Evolutionary conservation across 129 eudicot genomes (phyloP), one percentile per base, ranked within the genome.

Genomic region (Daucus carota): DNA sequence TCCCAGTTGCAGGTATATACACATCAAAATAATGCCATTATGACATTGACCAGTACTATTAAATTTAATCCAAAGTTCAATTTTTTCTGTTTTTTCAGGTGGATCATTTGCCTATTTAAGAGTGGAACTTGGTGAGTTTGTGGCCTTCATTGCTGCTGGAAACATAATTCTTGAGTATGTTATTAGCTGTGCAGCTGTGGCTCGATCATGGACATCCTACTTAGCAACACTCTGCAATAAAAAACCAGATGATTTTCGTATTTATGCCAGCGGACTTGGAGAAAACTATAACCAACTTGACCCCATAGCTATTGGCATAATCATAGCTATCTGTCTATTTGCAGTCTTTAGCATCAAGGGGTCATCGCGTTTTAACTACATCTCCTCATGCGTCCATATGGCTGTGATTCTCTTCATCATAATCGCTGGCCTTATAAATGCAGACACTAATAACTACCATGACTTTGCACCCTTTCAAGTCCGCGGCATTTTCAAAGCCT

Each of bases 171-270:
- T 36, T 36, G 40, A 36, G 40, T 36, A 36, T 5, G 40, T 36
- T 1, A 36, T 36, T 36, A 36, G 92, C 11, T 90, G 96, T 28
- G 98, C 98, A 2, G 96, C 92, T 2, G 96, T 92, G 77, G 77
- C 98, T 1, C 90, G 98, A 15, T 78, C 96, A 7, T 92, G 97
- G 97, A 92, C 97, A 7, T 81, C 93, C 54, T 92, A 36, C 40
- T 36, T 36, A 36, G 40, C 40, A 36, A 36, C 40, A 2, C 40
- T 36, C 5, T 36, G 40, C 5, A 92, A 77, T 86, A 54, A 87
- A 46, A 0, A 81, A 0, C 86, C 96, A 0, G 41, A 71, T 0
- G 86, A 87, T 16, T 89, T 92, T 42, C 96, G 89, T 15, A 80
- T 92, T 80, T 46, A 34, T 0, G 91, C 79, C 38, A 83, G 70